Base-by-base conservation (phyloP, 2,329 filamentous ascomycete genomes). In the Cordyceps pruinosa region DNA sequence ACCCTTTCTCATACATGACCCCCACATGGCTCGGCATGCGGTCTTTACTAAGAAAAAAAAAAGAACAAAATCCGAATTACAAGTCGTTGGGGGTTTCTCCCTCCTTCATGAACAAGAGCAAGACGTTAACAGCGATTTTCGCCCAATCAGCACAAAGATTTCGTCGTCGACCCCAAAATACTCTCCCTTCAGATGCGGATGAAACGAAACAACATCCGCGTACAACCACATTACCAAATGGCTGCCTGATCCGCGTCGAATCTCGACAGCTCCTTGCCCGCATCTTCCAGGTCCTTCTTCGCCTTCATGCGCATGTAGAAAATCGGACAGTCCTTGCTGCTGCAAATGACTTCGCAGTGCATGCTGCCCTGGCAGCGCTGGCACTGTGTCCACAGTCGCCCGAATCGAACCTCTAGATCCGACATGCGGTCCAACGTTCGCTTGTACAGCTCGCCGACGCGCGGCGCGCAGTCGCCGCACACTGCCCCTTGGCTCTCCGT, bases 271-370 rank as follows among this genome's bases (percentile, higher is more conserved):
- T 99, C 94, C 75, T 90, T 95, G 58, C 92, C 90, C 2, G 87
- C 87, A 75, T 99, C 94, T 72, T 97, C 93, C 39, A 97, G 86
- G 70, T 99, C 94, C 78, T 99, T 99, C 82, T 97, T 96, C 32
- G 93, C 93, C 80, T 99, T 99, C 94, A 99, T 99, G 5, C 94
- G 86, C 94, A 99, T 99, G 72, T 99, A 99, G 73, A 99, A 99
- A 67, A 99, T 99, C 1, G 94, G 94, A 69, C 94, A 99, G 76
- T 99, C 94, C 71, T 91, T 89, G 70, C 88, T 93, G 61, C 88
- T 92, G 77, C 94, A 99, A 65, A 99, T 97, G 56, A 99, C 95
- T 72, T 99, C 94, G 71, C 90, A 94, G 75, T 99, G 94, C 82
- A 99, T 88, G 75, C 91, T 97, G 56, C 92, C 94, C 75, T 99